Evolutionary conservation across 306 rosid genomes (phyloP).

Genomic region (Lathyrus tuberosus): DNA sequence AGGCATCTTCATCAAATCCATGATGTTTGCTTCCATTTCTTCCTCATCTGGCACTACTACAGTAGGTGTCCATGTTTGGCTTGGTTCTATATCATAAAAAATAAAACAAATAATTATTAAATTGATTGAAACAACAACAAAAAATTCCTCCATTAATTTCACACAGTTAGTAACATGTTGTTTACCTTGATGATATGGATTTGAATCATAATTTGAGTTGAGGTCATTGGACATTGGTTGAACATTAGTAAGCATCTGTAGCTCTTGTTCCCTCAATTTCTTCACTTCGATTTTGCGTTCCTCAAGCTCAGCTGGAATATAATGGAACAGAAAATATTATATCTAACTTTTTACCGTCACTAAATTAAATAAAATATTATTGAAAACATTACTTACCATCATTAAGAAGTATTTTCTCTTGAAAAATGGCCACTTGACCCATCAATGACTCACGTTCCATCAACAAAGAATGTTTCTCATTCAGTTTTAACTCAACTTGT

Average conservation of each 20-base stretch:
- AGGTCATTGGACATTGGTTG: background rate
- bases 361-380: background rate
- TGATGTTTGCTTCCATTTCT: background rate
- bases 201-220: background rate
- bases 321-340: background rate
- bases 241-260: background rate
- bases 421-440: slow-evolving; percentile 25
- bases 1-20: background rate
- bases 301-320: background rate
- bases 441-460: slow-evolving; percentile 46
- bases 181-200: background rate
- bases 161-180: background rate
- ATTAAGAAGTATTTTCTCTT: background rate
- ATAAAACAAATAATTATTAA: too few relatives aligned
- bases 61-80: background rate
- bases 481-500: slow-evolving; percentile 34
- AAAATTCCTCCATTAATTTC: too few relatives aligned
- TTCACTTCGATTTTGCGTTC: background rate
- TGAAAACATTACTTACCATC: slow-evolving; percentile 41
- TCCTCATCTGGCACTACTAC: background rate
- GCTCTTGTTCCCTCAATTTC: background rate
- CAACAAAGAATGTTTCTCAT: slow-evolving; percentile 32
- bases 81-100: background rate
- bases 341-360: background rate
- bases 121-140: background rate